These are phyloP conservation scores for Amylocystis lapponica DNA, from an alignment of 768 basidiomycete genomes.

Conservation along the genomic window DNA sequence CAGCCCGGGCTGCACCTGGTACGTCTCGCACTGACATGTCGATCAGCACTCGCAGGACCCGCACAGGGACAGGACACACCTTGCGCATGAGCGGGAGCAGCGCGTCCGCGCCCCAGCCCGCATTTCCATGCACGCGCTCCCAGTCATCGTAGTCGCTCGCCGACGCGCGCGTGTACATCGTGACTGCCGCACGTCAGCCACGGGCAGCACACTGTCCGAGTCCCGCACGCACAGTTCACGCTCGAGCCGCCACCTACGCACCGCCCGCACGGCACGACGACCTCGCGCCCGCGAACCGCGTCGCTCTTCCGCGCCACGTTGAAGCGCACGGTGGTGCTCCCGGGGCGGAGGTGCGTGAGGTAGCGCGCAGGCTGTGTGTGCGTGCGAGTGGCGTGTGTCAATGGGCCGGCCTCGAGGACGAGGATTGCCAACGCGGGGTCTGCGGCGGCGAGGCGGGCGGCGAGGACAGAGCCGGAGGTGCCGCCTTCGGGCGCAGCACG, in stretches of 20 bases:
- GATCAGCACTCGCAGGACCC: neutral
- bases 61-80: constrained; percentile 22
- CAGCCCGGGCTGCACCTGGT: constrained; percentile 24
- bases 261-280: constrained; percentile 40
- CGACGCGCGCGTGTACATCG: constrained; percentile 46
- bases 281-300: constrained; percentile 39
- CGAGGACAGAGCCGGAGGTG: constrained; percentile 47
- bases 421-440: constrained; percentile 53
- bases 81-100: constrained; percentile 51
- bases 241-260: constrained; percentile 58
- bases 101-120: constrained; percentile 51
- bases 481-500: constrained; percentile 25
- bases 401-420: constrained; percentile 53
- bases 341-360: constrained; percentile 35
- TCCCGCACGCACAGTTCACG: constrained; percentile 45
- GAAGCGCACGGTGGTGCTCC: constrained; percentile 38
- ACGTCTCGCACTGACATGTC: constrained; percentile 31
- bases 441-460: constrained; percentile 47
- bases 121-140: constrained; percentile 41
- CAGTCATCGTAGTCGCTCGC: constrained; percentile 61
- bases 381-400: constrained; percentile 37
- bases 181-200: neutral
- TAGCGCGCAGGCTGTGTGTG: constrained; percentile 54
- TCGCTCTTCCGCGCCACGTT: constrained; percentile 35
- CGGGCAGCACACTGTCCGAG: too few species aligned